Conservation (phyloP, 805 yeast species). For the Millerago galiae region DNA sequence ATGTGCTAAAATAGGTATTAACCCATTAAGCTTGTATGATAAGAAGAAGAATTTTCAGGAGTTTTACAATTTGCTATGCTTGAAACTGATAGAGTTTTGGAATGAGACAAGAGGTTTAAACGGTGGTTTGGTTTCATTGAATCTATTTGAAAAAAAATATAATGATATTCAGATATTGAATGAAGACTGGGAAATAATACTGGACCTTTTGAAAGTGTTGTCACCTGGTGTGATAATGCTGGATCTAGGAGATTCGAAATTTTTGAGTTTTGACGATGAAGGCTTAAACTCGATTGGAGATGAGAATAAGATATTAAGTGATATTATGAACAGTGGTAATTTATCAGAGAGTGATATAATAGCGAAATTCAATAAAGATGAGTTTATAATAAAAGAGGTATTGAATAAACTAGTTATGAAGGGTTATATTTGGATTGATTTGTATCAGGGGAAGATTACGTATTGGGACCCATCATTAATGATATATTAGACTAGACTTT, state of each 20-base stretch:
- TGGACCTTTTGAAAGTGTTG: constrained; percentile 3
- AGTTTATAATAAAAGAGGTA: constrained; percentile 2
- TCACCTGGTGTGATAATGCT: constrained; percentile 5
- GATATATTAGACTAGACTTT: constrained; percentile 8
- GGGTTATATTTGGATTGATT: constrained; percentile 9
- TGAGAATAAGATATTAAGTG: constrained; percentile 3
- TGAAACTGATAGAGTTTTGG: constrained; percentile 9
- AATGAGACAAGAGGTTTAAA: constrained; percentile 8
- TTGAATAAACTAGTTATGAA: constrained; percentile 7
- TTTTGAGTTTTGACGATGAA: constrained; percentile 7
- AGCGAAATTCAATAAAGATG: not conserved
- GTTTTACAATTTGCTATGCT: constrained; percentile 6
- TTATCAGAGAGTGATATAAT: constrained; percentile 1
- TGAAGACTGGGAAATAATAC: constrained; percentile 6
- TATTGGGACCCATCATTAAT: constrained; percentile 8
- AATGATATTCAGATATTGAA: not conserved
- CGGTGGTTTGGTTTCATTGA: constrained; percentile 5
- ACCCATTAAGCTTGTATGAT: constrained; percentile 6
- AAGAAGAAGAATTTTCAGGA: constrained; percentile 3
- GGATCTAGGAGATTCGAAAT: constrained; percentile 2
- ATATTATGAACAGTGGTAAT: constrained; percentile 4
- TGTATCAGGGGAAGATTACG: constrained; percentile 5
- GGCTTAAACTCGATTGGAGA: constrained; percentile 4
- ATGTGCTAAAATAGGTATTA: constrained; percentile 7
- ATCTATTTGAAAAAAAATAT: constrained; percentile 6